Conservation (phyloP, 1,139 yeast genomes). For the Kodamaea plutei region DNA sequence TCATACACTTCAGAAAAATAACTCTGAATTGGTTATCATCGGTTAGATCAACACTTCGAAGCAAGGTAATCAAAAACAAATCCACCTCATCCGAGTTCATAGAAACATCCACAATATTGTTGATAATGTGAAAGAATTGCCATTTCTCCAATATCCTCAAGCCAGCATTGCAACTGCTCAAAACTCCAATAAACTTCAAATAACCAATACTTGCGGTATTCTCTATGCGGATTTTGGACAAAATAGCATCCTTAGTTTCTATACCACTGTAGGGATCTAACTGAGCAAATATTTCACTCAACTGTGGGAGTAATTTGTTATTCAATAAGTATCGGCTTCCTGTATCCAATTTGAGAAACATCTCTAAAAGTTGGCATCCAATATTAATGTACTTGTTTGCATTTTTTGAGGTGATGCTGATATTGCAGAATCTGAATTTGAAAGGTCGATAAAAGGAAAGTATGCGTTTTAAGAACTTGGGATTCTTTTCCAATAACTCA, state of each 20-base stretch:
- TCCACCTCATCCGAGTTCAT: slow-evolving; percentile 40
- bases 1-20: slow-evolving; percentile 61
- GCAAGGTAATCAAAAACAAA: slow-evolving; percentile 53
- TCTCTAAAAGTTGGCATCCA: slow-evolving; percentile 69
- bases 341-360: slow-evolving; percentile 56
- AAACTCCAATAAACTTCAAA: slow-evolving; percentile 68
- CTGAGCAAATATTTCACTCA: slow-evolving; percentile 85
- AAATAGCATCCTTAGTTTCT: slow-evolving; percentile 67
- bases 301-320: slow-evolving; percentile 77
- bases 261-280: slow-evolving; percentile 78
- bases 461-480: slow-evolving; percentile 81
- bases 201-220: slow-evolving; percentile 74
- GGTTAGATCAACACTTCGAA: slow-evolving; percentile 59
- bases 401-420: slow-evolving; percentile 33
- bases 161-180: slow-evolving; percentile 61
- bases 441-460: slow-evolving; percentile 89
- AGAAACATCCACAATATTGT: slow-evolving; percentile 62
- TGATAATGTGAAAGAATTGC: slow-evolving; percentile 78
- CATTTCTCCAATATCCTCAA: slow-evolving; percentile 67
- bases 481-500: slow-evolving; percentile 66
- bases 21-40: slow-evolving; percentile 67
- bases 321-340: slow-evolving; percentile 68
- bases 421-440: slow-evolving; percentile 75
- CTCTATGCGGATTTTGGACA: slow-evolving; percentile 57
- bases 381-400: slow-evolving; percentile 57